Conservation (phyloP, 768 basidiomycete genomes). For the Leccinum aurantiacum region DNA sequence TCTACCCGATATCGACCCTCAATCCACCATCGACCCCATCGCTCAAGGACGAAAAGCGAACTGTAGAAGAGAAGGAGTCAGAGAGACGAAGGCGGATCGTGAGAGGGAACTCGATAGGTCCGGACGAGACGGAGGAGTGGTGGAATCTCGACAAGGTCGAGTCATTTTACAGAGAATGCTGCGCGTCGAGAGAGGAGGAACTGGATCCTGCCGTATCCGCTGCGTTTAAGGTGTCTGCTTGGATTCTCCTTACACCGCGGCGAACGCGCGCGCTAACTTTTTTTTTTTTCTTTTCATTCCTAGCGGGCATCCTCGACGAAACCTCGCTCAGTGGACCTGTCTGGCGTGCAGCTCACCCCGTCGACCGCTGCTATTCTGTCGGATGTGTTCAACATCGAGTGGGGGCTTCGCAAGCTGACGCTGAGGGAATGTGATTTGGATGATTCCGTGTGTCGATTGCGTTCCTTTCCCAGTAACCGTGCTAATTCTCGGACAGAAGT, state of each 20-base stretch:
- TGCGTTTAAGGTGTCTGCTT: slow-evolving; percentile 61
- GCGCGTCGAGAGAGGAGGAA: slow-evolving; percentile 66
- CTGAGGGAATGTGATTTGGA: slow-evolving; percentile 50
- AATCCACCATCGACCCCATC: slow-evolving; percentile 82
- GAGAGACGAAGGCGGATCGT: slow-evolving; percentile 70
- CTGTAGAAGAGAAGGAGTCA: slow-evolving; percentile 73
- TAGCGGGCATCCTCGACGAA: background rate
- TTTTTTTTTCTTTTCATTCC: background rate
- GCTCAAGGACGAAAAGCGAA: slow-evolving; percentile 77
- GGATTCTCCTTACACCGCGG: background rate
- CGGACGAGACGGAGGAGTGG: slow-evolving; percentile 53
- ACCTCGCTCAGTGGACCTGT: background rate
- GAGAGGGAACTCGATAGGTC: slow-evolving; percentile 46
- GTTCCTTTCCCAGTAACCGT: too few species aligned
- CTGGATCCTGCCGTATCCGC: slow-evolving; percentile 63
- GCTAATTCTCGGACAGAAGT: background rate
- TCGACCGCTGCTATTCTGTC: slow-evolving; percentile 72
- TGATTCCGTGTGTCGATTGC: background rate
- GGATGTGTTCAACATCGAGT: slow-evolving; percentile 75
- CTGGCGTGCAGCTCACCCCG: background rate
- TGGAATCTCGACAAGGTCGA: slow-evolving; percentile 51
- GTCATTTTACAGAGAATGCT: slow-evolving; percentile 85
- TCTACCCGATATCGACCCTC: slow-evolving; percentile 86
- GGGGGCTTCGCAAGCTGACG: background rate
- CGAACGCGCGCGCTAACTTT: slow-evolving; percentile 22